These are phyloP conservation scores for Chalciporus sp. DNA, from an alignment of 1,284 basidiomycete species.

Conservation along the genomic window DNA sequence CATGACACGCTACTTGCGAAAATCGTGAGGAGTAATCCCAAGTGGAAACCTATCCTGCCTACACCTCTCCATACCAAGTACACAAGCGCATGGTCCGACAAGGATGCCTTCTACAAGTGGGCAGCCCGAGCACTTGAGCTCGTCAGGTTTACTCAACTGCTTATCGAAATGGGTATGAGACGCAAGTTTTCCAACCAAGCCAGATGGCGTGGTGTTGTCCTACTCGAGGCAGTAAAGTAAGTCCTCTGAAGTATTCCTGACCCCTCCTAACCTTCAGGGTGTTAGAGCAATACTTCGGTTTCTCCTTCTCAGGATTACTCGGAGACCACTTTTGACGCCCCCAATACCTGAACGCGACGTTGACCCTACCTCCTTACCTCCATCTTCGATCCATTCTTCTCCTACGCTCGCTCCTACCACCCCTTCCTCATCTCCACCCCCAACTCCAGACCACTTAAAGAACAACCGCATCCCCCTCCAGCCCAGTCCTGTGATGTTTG, in stretches of 20 bases:
- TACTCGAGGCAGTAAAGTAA: slow-evolving; percentile 82
- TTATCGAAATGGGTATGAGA: slow-evolving; percentile 85
- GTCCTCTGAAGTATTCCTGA: slow-evolving; percentile 26
- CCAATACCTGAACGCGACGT: slow-evolving; percentile 85
- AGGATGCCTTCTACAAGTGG: slow-evolving; percentile 71
- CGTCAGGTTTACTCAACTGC: slow-evolving; percentile 76
- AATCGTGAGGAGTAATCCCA: slow-evolving; percentile 63
- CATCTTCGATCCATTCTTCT: slow-evolving; percentile 54
- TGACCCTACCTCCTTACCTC: slow-evolving; percentile 69
- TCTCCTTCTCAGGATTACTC: slow-evolving; percentile 69
- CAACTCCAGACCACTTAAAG: slow-evolving; percentile 72
- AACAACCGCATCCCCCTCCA: slow-evolving; percentile 74
- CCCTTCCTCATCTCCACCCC: slow-evolving; percentile 50
- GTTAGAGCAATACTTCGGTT: slow-evolving; percentile 73
- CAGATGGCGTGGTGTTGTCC: slow-evolving; percentile 72
- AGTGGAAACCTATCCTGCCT: slow-evolving; percentile 70
- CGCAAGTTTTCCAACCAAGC: slow-evolving; percentile 63
- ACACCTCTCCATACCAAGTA: slow-evolving; percentile 74
- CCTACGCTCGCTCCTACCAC: slow-evolving; percentile 62
- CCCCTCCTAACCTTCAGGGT: slow-evolving; percentile 8
- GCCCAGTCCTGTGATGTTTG: slow-evolving; percentile 54
- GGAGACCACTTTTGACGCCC: slow-evolving; percentile 71
- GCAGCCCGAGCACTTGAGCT: slow-evolving; percentile 72
- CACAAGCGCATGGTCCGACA: slow-evolving; percentile 81
- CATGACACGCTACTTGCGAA: slow-evolving; percentile 82